Conservation (phyloP, 2,329 filamentous ascomycete genomes). For the Colletotrichum sansevieriae region DNA sequence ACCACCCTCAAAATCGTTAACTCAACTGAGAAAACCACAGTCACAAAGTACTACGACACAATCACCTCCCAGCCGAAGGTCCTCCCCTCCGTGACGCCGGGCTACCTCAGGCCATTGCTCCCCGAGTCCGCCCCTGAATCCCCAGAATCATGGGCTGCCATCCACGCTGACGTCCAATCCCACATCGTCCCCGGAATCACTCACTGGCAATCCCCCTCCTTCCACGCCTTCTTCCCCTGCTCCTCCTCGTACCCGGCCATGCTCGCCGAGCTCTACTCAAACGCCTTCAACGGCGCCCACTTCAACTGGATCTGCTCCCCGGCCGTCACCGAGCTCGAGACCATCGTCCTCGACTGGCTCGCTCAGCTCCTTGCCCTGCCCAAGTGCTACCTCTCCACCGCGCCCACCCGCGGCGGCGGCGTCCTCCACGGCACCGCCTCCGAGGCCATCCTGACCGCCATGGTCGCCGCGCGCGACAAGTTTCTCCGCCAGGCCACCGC, state of each 20-base stretch:
- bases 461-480: constrained; percentile 88
- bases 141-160: constrained; percentile 81
- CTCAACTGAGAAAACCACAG: constrained; percentile 56
- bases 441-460: constrained; percentile 87
- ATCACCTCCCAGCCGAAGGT: constrained; percentile 76
- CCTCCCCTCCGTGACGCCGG: constrained; percentile 82
- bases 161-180: constrained; percentile 84
- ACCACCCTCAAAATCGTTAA: background rate
- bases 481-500: constrained; percentile 74
- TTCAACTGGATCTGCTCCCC: constrained; percentile 99
- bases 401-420: constrained; percentile 80
- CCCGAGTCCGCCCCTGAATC: constrained; percentile 74
- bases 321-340: constrained; percentile 93
- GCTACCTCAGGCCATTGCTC: constrained; percentile 86
- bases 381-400: constrained; percentile 78
- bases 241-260: constrained; percentile 86
- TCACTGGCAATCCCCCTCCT: constrained; percentile 94
- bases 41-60: constrained; percentile 86
- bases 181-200: constrained; percentile 94
- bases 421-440: constrained; percentile 95
- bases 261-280: constrained; percentile 91
- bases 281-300: constrained; percentile 87
- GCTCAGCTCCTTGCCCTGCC: constrained; percentile 82
- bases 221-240: constrained; percentile 96
- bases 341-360: constrained; percentile 92